Conservation (phyloP, 192 early-diverging fungal genomes). For the Coemansia sp. region DNA sequence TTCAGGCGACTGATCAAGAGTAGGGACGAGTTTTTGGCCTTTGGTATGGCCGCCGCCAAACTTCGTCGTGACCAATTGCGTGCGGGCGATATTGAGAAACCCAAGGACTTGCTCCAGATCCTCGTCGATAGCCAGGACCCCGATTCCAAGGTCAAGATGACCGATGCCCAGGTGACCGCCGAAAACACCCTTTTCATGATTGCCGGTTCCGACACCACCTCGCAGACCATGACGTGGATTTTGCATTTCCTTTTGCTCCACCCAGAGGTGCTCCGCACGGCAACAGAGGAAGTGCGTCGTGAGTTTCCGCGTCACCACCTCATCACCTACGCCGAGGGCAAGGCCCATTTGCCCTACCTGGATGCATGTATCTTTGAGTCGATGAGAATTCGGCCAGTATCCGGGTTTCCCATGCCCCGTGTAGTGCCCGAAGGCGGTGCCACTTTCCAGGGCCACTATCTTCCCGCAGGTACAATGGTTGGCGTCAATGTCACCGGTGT, state of each 20-base stretch:
- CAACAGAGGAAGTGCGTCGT: conserved; percentile 27
- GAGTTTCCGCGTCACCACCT: conserved; percentile 25
- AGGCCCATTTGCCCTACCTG: conserved; percentile 32
- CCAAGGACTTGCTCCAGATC: conserved; percentile 46
- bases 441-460: conserved; percentile 24
- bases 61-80: conserved; percentile 9
- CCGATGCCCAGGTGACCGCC: conserved; percentile 22
- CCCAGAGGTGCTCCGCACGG: conserved; percentile 15
- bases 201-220: conserved; percentile 44
- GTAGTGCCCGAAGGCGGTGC: conserved; percentile 28
- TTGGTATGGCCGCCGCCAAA: conserved; percentile 9
- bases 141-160: conserved; percentile 37
- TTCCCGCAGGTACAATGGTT: conserved; percentile 25
- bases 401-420: conserved; percentile 19
- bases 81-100: conserved; percentile 12
- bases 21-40: conserved; percentile 21
- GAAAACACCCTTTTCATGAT: conserved; percentile 30
- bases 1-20: conserved; percentile 9
- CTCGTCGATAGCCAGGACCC: conserved; percentile 43
- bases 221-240: conserved; percentile 35
- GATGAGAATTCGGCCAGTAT: conserved; percentile 28
- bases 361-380: conserved; percentile 50
- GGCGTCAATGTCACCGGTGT: conserved; percentile 22
- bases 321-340: conserved; percentile 36
- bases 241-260: conserved; percentile 36